A percentile compares a stretch with the other conserved stretches of the same genome.
phyloP scores from a whole-genome alignment of 2,329 filamentous ascomycete species.

The Aureobasidium vineae region DNA sequence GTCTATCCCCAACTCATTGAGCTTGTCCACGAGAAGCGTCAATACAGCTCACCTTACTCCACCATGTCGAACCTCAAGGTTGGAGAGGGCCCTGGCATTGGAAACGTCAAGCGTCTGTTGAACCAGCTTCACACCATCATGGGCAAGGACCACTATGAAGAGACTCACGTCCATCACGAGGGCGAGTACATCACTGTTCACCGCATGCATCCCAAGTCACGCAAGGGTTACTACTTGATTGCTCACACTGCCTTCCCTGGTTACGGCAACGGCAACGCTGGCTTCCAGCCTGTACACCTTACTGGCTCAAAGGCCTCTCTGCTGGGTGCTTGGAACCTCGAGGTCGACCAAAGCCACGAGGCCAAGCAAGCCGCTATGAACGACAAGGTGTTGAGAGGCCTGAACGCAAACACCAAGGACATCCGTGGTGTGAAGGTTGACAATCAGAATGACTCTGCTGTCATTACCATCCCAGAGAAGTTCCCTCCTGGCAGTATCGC shows the following conservation, averaged over 20 bases:
- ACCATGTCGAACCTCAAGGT: slow-evolving; percentile 56
- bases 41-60: slow-evolving; percentile 78
- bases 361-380: slow-evolving; percentile 62
- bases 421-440: slow-evolving; percentile 73
- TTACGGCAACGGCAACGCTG: slow-evolving; percentile 78
- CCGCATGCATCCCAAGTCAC: slow-evolving; percentile 84
- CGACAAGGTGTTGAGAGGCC: slow-evolving; percentile 72
- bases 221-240: slow-evolving; percentile 93
- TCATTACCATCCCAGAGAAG: slow-evolving; percentile 74
- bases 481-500: slow-evolving; percentile 95
- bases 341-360: slow-evolving; percentile 76
- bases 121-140: slow-evolving; percentile 95
- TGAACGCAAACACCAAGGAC: slow-evolving; percentile 78
- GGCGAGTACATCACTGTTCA: slow-evolving; percentile 96
- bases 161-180: slow-evolving; percentile 96
- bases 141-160: slow-evolving; percentile 91
- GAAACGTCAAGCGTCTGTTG: slow-evolving; percentile 83
- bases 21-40: slow-evolving; percentile 80
- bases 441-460: slow-evolving; percentile 68
- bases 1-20: slow-evolving; percentile 93
- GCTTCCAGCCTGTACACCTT: slow-evolving; percentile 75
- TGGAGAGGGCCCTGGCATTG: slow-evolving; percentile 78
- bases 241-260: slow-evolving; percentile 95
- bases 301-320: slow-evolving; percentile 80
- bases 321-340: slow-evolving; percentile 87